These are phyloP conservation scores for Phaeotremella skinneri DNA, from an alignment of 768 basidiomycete genomes.

Conservation along the genomic window DNA sequence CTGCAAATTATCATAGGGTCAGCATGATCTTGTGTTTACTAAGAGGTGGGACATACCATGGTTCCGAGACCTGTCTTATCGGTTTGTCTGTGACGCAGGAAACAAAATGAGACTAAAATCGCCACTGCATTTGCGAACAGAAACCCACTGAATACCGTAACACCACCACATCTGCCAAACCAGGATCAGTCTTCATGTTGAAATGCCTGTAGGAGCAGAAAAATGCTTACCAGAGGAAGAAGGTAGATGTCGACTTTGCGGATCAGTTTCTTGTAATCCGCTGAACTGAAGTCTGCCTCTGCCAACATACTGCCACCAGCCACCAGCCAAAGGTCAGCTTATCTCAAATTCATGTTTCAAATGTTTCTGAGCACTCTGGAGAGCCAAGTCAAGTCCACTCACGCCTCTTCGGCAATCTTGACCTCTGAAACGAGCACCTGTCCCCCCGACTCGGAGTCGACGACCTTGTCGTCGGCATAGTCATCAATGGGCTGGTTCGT, in stretches of 20 bases:
- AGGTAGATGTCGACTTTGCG: constrained; percentile 24
- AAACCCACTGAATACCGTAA: constrained; percentile 30
- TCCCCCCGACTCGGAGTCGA: constrained; percentile 14
- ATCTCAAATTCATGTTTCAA: neutral
- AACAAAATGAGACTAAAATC: neutral
- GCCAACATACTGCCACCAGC: constrained; percentile 15
- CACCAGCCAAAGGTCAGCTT: neutral
- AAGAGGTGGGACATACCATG: neutral
- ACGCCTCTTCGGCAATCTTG: constrained; percentile 21
- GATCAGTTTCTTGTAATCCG: constrained; percentile 27
- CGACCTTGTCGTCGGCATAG: constrained; percentile 14
- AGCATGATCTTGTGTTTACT: neutral
- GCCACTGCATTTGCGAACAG: neutral
- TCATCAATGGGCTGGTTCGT: constrained; percentile 2
- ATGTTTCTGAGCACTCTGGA: neutral
- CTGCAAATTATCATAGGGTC: neutral
- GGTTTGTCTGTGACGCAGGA: constrained; percentile 13
- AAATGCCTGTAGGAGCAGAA: constrained; percentile 1
- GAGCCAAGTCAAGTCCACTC: neutral
- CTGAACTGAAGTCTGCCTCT: constrained; percentile 27
- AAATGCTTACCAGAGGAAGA: constrained; percentile 18
- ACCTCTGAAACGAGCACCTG: constrained; percentile 16
- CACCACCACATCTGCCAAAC: constrained; percentile 31
- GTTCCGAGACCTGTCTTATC: constrained; percentile 27
- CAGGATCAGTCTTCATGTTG: neutral